phyloP scores from a whole-genome alignment of 2,329 filamentous ascomycete species.

The Xylariales sp. region DNA sequence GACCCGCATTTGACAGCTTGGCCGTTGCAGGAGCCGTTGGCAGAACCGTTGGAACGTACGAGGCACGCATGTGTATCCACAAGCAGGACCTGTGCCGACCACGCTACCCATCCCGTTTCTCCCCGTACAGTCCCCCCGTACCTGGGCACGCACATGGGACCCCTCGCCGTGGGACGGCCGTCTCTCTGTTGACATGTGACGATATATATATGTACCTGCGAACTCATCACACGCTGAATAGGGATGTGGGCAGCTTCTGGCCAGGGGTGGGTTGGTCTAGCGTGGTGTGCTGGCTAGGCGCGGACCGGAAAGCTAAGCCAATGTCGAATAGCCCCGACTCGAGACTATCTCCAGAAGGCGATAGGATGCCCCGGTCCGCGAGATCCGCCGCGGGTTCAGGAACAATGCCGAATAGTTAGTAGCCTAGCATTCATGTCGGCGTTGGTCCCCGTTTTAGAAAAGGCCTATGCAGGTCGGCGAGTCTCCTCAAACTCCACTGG shows the following conservation, averaged over 20 bases:
- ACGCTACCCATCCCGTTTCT: background rate
- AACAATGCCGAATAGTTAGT: background rate
- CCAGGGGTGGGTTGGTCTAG: slow-evolving; percentile 5
- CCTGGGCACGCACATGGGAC: background rate
- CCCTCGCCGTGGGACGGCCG: background rate
- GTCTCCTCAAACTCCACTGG: background rate
- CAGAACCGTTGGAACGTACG: background rate
- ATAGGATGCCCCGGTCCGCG: background rate
- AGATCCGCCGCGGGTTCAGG: background rate
- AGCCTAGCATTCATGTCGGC: no score
- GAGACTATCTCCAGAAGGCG: slow-evolving; percentile 1
- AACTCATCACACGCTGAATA: background rate
- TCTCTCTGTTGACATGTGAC: slow-evolving; percentile 8
- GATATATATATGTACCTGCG: background rate
- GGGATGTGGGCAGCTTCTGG: background rate
- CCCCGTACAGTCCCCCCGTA: no score
- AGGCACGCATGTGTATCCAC: slow-evolving; percentile 3
- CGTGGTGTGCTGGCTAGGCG: background rate
- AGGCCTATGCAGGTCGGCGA: background rate
- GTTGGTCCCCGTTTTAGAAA: background rate
- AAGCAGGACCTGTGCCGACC: slow-evolving; percentile 20
- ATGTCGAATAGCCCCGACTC: background rate
- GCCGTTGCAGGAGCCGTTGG: slow-evolving; percentile 1
- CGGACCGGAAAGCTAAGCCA: slow-evolving; percentile 15
- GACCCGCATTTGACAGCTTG: slow-evolving; percentile 34